Conservation (phyloP, 1,139 yeast genomes). For the Debaryomycetaceae sp. region DNA sequence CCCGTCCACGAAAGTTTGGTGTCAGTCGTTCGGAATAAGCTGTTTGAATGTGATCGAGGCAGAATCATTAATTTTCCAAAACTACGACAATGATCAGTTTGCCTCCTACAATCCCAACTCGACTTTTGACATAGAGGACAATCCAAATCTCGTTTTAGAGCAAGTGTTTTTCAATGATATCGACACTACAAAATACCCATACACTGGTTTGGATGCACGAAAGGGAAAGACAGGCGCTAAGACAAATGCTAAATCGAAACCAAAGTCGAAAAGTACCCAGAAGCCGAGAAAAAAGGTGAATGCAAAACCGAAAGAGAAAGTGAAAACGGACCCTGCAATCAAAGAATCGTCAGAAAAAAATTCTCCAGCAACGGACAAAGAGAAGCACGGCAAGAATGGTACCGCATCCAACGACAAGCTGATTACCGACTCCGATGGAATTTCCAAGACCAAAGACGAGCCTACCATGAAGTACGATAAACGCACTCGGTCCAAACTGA, state of each 20-base stretch:
- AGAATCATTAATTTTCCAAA: slow-evolving; percentile 40
- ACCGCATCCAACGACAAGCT: background rate
- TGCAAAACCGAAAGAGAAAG: background rate
- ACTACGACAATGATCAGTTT: slow-evolving; percentile 31
- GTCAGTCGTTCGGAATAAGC: slow-evolving; percentile 49
- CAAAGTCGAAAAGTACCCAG: background rate
- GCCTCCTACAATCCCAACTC: slow-evolving; percentile 26
- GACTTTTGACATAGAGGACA: slow-evolving; percentile 21
- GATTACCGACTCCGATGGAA: background rate
- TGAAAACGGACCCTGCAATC: background rate
- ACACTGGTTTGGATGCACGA: slow-evolving; percentile 10
- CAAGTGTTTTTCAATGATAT: slow-evolving; percentile 34
- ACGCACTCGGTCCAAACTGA: background rate
- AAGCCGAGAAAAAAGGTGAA: background rate
- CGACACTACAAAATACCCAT: slow-evolving; percentile 35
- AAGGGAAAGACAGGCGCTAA: slow-evolving; percentile 3
- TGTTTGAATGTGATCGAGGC: slow-evolving; percentile 53
- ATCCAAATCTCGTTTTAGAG: slow-evolving; percentile 12
- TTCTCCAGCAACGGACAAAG: background rate
- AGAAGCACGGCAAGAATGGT: background rate
- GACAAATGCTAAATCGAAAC: background rate
- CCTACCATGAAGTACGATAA: background rate
- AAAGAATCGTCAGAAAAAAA: background rate
- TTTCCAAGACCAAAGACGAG: background rate
- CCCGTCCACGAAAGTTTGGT: slow-evolving; percentile 50